These are phyloP conservation scores for Capronia epimyces DNA, from an alignment of 2,329 filamentous ascomycete species.

Conservation along the genomic window DNA sequence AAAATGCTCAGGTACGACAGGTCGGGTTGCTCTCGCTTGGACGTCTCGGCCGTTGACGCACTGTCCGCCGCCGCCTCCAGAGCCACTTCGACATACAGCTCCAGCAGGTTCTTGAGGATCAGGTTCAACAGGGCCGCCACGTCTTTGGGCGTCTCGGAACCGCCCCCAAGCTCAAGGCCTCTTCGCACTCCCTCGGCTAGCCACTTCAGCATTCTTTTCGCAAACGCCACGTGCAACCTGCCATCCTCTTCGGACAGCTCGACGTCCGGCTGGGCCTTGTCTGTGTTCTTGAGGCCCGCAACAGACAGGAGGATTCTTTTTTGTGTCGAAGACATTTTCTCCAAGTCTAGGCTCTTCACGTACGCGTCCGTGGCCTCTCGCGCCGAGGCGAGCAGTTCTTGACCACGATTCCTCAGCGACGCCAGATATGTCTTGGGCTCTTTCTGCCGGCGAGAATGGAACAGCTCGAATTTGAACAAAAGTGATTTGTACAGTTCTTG, in stretches of 20 bases:
- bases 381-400: slow-evolving; percentile 78
- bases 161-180: slow-evolving; percentile 81
- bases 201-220: slow-evolving; percentile 98
- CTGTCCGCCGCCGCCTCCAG: slow-evolving; percentile 67
- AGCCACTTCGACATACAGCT: slow-evolving; percentile 65
- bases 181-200: slow-evolving; percentile 89
- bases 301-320: slow-evolving; percentile 86
- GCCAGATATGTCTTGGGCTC: slow-evolving; percentile 87
- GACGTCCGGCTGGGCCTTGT: slow-evolving; percentile 69
- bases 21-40: slow-evolving; percentile 74
- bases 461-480: slow-evolving; percentile 95
- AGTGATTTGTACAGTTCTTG: slow-evolving; percentile 84
- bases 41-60: slow-evolving; percentile 68
- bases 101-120: slow-evolving; percentile 79
- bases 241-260: slow-evolving; percentile 90
- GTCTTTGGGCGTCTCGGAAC: slow-evolving; percentile 87
- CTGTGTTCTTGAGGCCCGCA: slow-evolving; percentile 71
- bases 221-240: slow-evolving; percentile 70
- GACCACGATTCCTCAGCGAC: slow-evolving; percentile 81
- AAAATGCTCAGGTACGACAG: slow-evolving; percentile 74
- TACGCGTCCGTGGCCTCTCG: slow-evolving; percentile 67
- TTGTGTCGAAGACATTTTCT: slow-evolving; percentile 80
- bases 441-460: slow-evolving; percentile 74
- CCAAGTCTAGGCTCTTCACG: slow-evolving; percentile 79
- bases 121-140: slow-evolving; percentile 78